Evolutionary conservation across 2,329 filamentous ascomycete genomes (phyloP), one percentile per base, ranked within the genome.

Genomic region (Fusarium transvaalense): DNA sequence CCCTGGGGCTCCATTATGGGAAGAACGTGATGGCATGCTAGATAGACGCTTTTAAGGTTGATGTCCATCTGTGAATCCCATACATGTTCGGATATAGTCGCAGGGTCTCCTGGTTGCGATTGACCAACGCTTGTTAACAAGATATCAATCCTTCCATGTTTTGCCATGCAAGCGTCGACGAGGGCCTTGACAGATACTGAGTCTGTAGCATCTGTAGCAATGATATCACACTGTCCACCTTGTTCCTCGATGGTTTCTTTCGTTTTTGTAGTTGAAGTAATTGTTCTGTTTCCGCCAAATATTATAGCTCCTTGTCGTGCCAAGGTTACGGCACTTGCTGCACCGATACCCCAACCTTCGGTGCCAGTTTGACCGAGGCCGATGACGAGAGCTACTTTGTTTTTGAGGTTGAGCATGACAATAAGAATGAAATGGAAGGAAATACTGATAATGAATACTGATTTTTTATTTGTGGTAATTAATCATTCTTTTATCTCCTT

Each of bases 71-170:
- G 86, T 0, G 76, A 60, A 66, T 88, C 82, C 86, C 85, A 88
- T 0, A 79, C 69, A 2, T 80, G 78, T 55, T 88, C 85, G 0
- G 57, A 45, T 79, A 88, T 83, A 0, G 74, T 76, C 0, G 81
- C 85, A 1, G 86, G 82, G 31, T 80, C 80, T 0, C 86, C 86
- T 0, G 81, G 82, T 60, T 88, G 85, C 1, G 83, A 85, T 53
- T 82, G 82, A 3, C 88, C 88, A 5, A 89, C 87, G 53, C 89
- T 89, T 66, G 88, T 88, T 17, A 90, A 74, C 1, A 90, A 76
- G 23, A 90, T 85, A 65, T 90, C 88, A 54, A 89, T 84, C 8
- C 84, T 81, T 10, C 86, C 85, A 62, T 88, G 82, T 38, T 82
- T 83, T 0, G 78, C 72, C 19, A 87, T 71, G 43, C 86, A 88